Percentiles rank a stretch among this genome's conserved stretches.
phyloP scores from a whole-genome alignment of 192 early-diverging fungal species.

The Coemansia nantahalensis region DNA sequence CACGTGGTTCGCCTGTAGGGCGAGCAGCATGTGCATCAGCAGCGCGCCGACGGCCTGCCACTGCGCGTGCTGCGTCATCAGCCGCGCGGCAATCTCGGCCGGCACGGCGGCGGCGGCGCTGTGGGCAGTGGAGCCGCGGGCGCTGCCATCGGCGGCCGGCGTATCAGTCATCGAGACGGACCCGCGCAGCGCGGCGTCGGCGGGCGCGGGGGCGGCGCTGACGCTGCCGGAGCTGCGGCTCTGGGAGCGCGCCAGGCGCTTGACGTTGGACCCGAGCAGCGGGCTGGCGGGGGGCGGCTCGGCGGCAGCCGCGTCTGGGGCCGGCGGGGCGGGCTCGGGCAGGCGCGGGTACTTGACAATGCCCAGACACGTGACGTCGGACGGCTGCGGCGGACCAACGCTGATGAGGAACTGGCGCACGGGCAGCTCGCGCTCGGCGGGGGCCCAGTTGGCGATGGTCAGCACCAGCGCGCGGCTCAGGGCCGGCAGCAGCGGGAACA shows the following conservation, averaged over 20 bases:
- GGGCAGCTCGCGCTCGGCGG: slow-evolving; percentile 41
- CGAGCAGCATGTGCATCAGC: slow-evolving; percentile 27
- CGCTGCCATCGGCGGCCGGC: background rate
- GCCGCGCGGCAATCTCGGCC: slow-evolving; percentile 27
- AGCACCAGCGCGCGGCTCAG: slow-evolving; percentile 33
- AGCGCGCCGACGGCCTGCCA: slow-evolving; percentile 37
- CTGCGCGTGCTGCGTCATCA: slow-evolving; percentile 49
- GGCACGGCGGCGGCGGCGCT: slow-evolving; percentile 2
- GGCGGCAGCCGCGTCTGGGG: too few species aligned
- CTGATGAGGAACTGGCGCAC: slow-evolving; percentile 16
- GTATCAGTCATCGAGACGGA: too few species aligned
- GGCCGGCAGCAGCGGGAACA: slow-evolving; percentile 42
- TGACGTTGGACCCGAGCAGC: slow-evolving; percentile 44
- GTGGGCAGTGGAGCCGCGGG: too few species aligned
- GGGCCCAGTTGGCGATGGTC: slow-evolving; percentile 43
- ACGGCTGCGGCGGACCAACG: slow-evolving; percentile 18
- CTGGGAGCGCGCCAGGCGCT: slow-evolving; percentile 21
- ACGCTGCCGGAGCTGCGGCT: background rate
- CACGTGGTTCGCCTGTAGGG: slow-evolving; percentile 41
- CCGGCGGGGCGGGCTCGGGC: background rate
- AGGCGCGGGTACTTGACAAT: slow-evolving; percentile 28
- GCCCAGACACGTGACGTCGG: slow-evolving; percentile 31
- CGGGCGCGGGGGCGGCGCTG: too few species aligned
- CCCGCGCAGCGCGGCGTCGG: too few species aligned
- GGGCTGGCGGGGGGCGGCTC: slow-evolving; percentile 12